Conservation (phyloP, 345 rosid species). For the Rhizophora mangle region DNA sequence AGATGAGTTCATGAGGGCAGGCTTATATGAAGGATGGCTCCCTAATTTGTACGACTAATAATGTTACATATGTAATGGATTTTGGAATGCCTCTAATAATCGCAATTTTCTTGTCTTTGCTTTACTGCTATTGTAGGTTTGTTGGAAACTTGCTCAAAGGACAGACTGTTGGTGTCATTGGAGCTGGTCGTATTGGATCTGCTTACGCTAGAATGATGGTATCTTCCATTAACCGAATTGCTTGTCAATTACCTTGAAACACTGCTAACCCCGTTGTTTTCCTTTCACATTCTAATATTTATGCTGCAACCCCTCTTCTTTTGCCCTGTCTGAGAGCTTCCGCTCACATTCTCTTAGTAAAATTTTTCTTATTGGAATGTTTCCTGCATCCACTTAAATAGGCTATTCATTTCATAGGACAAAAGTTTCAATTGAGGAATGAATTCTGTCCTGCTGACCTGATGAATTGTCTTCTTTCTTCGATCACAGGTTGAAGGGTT, state of each 20-base stretch:
- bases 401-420: too few relatives aligned
- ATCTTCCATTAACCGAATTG: constrained; percentile 14
- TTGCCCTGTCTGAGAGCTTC: too few relatives aligned
- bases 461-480: background rate
- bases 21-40: constrained; percentile 98
- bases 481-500: constrained; percentile 75
- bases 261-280: background rate
- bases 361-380: too few relatives aligned
- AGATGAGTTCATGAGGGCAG: constrained; percentile 93
- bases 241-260: background rate
- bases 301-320: too few relatives aligned
- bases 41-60: constrained; percentile 60
- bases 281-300: too few relatives aligned
- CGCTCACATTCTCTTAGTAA: too few relatives aligned
- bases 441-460: too few relatives aligned
- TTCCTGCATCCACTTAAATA: too few relatives aligned
- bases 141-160: constrained; percentile 98
- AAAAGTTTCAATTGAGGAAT: too few relatives aligned
- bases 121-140: constrained; percentile 41
- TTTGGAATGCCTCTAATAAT: background rate
- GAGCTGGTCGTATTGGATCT: constrained; percentile 98
- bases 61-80: background rate
- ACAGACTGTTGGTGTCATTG: constrained; percentile 96
- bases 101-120: background rate
- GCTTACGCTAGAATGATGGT: constrained; percentile 99